phyloP scores from a whole-genome alignment of 1,139 yeast species.

The Lodderomyces elongisporus region DNA sequence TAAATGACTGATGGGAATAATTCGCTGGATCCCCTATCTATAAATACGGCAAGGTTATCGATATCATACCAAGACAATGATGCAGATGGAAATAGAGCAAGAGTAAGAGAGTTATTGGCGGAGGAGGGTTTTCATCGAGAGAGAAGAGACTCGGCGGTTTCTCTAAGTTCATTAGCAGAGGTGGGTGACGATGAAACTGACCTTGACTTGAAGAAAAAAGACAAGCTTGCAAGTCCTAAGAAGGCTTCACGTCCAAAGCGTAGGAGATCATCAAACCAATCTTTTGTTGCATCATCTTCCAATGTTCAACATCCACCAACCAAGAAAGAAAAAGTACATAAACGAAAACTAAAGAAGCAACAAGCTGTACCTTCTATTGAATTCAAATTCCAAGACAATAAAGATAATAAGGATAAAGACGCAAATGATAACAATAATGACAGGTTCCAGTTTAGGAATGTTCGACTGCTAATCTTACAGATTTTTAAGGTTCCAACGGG shows the following conservation, averaged over 20 bases:
- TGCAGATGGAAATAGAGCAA: conserved; percentile 15
- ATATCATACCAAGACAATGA: conserved; percentile 21
- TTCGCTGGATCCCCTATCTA: conserved; percentile 18
- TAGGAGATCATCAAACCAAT: conserved; percentile 41
- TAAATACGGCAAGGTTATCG: conserved; percentile 25
- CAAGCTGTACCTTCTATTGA: conserved; percentile 25
- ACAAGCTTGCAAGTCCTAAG: not conserved
- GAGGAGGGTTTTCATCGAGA: not conserved
- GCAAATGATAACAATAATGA: too few relatives aligned
- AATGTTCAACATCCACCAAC: conserved; percentile 9
- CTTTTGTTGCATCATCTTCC: too few relatives aligned
- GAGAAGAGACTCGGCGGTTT: conserved; percentile 25
- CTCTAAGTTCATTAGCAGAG: conserved; percentile 19
- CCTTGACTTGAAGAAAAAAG: not conserved
- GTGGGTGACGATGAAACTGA: conserved; percentile 10
- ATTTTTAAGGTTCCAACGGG: conserved; percentile 33
- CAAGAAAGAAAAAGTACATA: conserved; percentile 24
- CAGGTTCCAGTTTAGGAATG: conserved; percentile 33
- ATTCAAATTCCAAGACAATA: conserved; percentile 11
- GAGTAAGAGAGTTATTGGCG: conserved; percentile 16
- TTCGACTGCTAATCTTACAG: conserved; percentile 51
- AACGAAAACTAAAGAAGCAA: conserved; percentile 31
- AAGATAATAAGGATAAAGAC: conserved; percentile 2
- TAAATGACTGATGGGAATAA: not conserved
- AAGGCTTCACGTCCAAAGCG: conserved; percentile 24